Base-by-base conservation (phyloP, 192 early-diverging fungal species). In the Chytriomyces sp. region DNA sequence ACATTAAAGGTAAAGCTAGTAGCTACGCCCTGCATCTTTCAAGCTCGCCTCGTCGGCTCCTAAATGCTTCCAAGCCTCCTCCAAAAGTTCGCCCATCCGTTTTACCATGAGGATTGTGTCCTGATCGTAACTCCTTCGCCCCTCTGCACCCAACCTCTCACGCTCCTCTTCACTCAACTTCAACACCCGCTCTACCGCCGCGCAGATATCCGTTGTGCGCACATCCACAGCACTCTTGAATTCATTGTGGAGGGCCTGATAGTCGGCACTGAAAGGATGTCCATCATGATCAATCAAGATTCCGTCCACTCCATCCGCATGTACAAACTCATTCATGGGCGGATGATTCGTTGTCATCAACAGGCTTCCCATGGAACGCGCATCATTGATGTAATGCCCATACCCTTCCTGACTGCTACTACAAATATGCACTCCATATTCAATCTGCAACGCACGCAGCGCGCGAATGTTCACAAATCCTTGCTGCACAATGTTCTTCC, bases 271-370 rank as follows among this genome's bases (percentile, higher is more conserved):
- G 19, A 12, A 8, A 25, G 14, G 6, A 8, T 37, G 36, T 25
- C 19, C 57, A 32, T 31, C 58, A 28, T 60, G 70, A 1, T 39
- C 39, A 0, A 71, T 25, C 57, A 71, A 31, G 14, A 71, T 36
- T 31, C 70, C 70, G 36, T 8, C n/a, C 12, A 52, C 39, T n/a
- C 70, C 36, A 59, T 71, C 56, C 26, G n/a, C n/a, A n/a, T 60
- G 17, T 10, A 61, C 58, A 61, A 71, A 61, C 31, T 71, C 70
- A 33, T 71, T 71, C 58, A 71, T 71, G n/a, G 70, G 70, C 39
- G 58, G 39, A 30, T 31, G 30, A 61, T 71, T 58, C 10, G 70
- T 71, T 33, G 70, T 71, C 7, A 71, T n/a, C 25, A 71, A 14
- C 31, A 71, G 22, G 4, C 57, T 58, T n/a, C 70, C 70, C 22